Evolutionary conservation across 371 early-diverging fungal genomes (phyloP).

Genomic region (Syncephalastrum racemosum): DNA sequence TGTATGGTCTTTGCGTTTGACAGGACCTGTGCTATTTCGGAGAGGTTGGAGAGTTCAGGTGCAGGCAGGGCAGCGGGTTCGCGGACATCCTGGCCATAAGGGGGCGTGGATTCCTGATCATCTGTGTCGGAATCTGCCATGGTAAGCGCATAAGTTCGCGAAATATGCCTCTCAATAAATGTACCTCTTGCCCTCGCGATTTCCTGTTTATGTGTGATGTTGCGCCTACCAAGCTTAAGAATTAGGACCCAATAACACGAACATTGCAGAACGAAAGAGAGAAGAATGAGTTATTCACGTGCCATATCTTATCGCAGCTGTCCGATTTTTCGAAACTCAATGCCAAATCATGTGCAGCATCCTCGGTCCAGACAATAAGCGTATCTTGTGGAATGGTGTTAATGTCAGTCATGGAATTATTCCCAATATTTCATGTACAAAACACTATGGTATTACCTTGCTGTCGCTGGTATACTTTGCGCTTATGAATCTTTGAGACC

Average conservation of each 20-base stretch:
- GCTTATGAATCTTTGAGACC: slow-evolving; percentile 60
- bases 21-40: slow-evolving; percentile 58
- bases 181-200: not conserved
- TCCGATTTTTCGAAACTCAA: slow-evolving; percentile 88
- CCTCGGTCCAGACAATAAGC: slow-evolving; percentile 92
- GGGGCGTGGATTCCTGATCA: too few relatives aligned
- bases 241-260: too few relatives aligned
- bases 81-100: slow-evolving; percentile 3
- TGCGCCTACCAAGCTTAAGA: slow-evolving; percentile 3
- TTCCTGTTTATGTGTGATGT: not conserved
- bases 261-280: too few relatives aligned
- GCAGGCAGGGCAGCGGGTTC: slow-evolving; percentile 49
- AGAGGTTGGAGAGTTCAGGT: slow-evolving; percentile 65
- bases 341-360: slow-evolving; percentile 75
- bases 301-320: slow-evolving; percentile 85
- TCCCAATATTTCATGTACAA: slow-evolving; percentile 26
- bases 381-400: slow-evolving; percentile 63
- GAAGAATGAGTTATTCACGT: slow-evolving; percentile 18
- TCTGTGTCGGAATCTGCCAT: too few relatives aligned
- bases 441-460: slow-evolving; percentile 68
- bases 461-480: slow-evolving; percentile 74
- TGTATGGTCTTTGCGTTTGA: slow-evolving; percentile 40
- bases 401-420: slow-evolving; percentile 44
- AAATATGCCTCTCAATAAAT: not conserved
- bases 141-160: not conserved